Evolutionary conservation across 1,139 yeast species (phyloP).

Genomic region (Kodamaea sp.): DNA sequence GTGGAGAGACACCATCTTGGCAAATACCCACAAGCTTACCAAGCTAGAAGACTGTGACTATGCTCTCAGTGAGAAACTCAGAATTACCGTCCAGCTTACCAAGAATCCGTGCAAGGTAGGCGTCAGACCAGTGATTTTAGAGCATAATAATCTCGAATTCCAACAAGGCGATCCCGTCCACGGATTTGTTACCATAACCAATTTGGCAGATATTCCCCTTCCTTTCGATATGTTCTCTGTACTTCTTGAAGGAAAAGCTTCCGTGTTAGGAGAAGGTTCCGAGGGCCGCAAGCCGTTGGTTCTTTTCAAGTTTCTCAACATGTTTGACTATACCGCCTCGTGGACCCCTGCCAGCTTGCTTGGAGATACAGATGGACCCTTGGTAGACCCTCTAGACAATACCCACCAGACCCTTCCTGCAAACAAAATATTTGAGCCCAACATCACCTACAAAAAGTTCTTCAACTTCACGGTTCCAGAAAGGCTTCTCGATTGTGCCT

Average conservation of each 20-base stretch:
- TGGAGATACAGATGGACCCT: conserved; percentile 14
- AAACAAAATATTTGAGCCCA: conserved; percentile 31
- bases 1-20: conserved; percentile 30
- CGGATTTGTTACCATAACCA: conserved; percentile 52
- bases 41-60: conserved; percentile 17
- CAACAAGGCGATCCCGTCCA: conserved; percentile 33
- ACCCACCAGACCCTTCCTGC: conserved; percentile 21
- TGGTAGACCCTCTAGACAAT: conserved; percentile 32
- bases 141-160: conserved; percentile 19
- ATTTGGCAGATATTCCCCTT: conserved; percentile 38
- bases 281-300: conserved; percentile 15
- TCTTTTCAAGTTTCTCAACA: conserved; percentile 26
- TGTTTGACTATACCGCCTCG: conserved; percentile 31
- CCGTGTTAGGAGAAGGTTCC: conserved; percentile 11
- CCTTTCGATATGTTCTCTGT: conserved; percentile 61
- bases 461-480: conserved; percentile 42
- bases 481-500: conserved; percentile 35
- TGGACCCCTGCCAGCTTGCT: conserved; percentile 20
- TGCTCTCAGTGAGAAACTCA: conserved; percentile 15
- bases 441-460: conserved; percentile 38
- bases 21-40: conserved; percentile 26
- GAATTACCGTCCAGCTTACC: conserved; percentile 21
- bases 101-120: conserved; percentile 18
- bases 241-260: conserved; percentile 52
- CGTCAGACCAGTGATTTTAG: conserved; percentile 15